A percentile compares a stretch with the other conserved stretches of the same genome.
phyloP scores from a whole-genome alignment of 1,284 basidiomycete genomes.

The Ustilago hordei region DNA sequence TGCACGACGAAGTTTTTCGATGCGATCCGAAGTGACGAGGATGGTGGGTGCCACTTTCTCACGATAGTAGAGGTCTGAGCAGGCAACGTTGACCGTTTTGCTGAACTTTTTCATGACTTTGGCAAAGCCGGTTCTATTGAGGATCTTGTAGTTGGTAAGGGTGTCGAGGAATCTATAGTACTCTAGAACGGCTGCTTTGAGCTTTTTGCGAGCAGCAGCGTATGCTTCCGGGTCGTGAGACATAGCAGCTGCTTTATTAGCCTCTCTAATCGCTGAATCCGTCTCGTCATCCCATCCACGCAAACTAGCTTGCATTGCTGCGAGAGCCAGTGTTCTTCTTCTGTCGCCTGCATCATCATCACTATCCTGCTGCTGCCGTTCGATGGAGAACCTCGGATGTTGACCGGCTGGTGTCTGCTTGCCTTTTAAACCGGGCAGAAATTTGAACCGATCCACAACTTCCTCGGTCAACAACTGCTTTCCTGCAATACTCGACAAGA shows the following conservation, averaged over 20 bases:
- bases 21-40: slow-evolving; percentile 73
- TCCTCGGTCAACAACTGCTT: slow-evolving; percentile 14
- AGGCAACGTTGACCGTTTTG: slow-evolving; percentile 79
- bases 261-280: slow-evolving; percentile 46
- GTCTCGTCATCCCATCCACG: slow-evolving; percentile 50
- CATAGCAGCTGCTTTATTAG: slow-evolving; percentile 61
- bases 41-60: slow-evolving; percentile 75
- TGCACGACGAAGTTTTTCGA: slow-evolving; percentile 79
- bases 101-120: slow-evolving; percentile 92
- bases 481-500: slow-evolving; percentile 35
- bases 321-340: slow-evolving; percentile 59
- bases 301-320: slow-evolving; percentile 47
- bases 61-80: slow-evolving; percentile 79
- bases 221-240: slow-evolving; percentile 82
- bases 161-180: slow-evolving; percentile 83
- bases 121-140: slow-evolving; percentile 89
- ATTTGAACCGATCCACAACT: slow-evolving; percentile 25
- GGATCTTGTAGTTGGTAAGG: slow-evolving; percentile 78
- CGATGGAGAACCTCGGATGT: slow-evolving; percentile 15
- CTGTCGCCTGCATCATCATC: slow-evolving; percentile 58
- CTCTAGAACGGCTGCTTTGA: slow-evolving; percentile 85
- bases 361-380: slow-evolving; percentile 25
- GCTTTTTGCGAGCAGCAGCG: slow-evolving; percentile 81
- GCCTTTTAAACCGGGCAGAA: slow-evolving; percentile 4
- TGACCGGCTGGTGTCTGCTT: background rate